These are phyloP conservation scores for Quambalaria eucalypti DNA, from an alignment of 1,284 basidiomycete genomes.

Conservation along the genomic window DNA sequence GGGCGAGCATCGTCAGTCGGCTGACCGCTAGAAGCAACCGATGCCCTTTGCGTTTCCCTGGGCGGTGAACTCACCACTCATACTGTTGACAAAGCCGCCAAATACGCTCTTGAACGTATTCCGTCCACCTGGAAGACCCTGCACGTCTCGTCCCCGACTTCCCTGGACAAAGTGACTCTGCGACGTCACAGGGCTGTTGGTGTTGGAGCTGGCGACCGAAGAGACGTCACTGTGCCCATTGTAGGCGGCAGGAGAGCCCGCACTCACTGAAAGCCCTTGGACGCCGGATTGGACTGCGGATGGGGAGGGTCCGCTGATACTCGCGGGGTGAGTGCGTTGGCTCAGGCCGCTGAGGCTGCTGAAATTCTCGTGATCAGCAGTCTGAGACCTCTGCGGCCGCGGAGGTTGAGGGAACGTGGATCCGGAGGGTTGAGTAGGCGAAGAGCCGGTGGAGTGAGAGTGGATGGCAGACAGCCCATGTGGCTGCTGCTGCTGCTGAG, in stretches of 20 bases:
- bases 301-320: too few species aligned
- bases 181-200: background rate
- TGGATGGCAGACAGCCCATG: background rate
- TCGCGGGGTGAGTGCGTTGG: too few species aligned
- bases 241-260: too few species aligned
- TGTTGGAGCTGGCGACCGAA: background rate
- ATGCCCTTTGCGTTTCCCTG: background rate
- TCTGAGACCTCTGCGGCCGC: conserved; percentile 3
- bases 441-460: conserved; percentile 3
- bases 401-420: background rate
- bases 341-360: conserved; percentile 2
- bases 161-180: conserved; percentile 31
- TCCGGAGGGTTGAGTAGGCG: background rate
- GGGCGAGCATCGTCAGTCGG: background rate
- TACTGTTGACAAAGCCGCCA: conserved; percentile 47
- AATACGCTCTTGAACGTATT: conserved; percentile 46
- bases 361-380: conserved; percentile 1
- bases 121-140: conserved; percentile 4
- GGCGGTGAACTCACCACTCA: conserved; percentile 30
- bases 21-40: background rate
- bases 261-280: too few species aligned
- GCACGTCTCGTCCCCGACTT: too few species aligned
- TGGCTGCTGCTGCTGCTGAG: too few species aligned
- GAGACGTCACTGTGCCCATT: too few species aligned
- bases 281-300: too few species aligned